Percentiles rank a stretch among this genome's conserved stretches.
Evolutionary conservation across 164 flowering plant genomes (phyloP).

Genomic region (Aristolochia californica): DNA sequence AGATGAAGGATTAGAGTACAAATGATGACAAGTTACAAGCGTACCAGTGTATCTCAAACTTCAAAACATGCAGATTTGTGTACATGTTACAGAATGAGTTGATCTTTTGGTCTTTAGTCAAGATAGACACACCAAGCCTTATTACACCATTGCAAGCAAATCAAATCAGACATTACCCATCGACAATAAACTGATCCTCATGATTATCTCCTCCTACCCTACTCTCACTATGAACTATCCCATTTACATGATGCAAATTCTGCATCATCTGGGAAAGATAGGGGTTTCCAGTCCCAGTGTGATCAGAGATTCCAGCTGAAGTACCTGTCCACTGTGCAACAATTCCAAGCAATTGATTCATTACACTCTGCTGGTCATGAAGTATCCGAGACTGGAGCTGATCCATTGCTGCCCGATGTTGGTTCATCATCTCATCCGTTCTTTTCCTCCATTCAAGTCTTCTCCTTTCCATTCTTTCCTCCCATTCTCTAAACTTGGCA

Average conservation of each 20-base stretch:
- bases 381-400: slow-evolving; percentile 68
- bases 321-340: slow-evolving; percentile 84
- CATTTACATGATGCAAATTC: slow-evolving; percentile 76
- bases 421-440: slow-evolving; percentile 60
- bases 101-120: too few species aligned
- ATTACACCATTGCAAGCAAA: not conserved
- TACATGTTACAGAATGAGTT: not conserved
- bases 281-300: slow-evolving; percentile 44
- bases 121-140: not conserved
- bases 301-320: slow-evolving; percentile 57
- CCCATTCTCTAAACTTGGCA: slow-evolving; percentile 62
- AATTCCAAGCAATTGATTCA: slow-evolving; percentile 63
- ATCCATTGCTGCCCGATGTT: slow-evolving; percentile 66
- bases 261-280: slow-evolving; percentile 90
- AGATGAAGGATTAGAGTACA: too few species aligned
- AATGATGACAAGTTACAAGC: too few species aligned
- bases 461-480: slow-evolving; percentile 57
- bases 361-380: slow-evolving; percentile 71
- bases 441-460: slow-evolving; percentile 76
- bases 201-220: slow-evolving; percentile 69
- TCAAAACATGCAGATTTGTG: not conserved
- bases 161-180: slow-evolving; percentile 25
- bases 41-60: not conserved
- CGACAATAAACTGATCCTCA: slow-evolving; percentile 90
- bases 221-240: slow-evolving; percentile 65